Evolutionary conservation across 305 asterid species (phyloP).

Genomic region (Solanum chacoense): DNA sequence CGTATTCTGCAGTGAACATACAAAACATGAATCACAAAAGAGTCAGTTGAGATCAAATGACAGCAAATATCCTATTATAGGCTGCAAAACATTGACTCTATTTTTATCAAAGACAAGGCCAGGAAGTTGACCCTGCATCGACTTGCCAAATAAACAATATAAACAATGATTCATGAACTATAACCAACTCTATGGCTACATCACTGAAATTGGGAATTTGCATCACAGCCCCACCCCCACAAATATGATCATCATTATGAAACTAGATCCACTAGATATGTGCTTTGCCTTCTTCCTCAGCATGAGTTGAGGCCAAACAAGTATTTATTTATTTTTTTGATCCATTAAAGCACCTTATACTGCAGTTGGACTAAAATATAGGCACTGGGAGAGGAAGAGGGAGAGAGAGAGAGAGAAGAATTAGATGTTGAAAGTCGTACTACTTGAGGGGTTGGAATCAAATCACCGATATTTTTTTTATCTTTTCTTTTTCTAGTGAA

Average conservation of each 20-base stretch:
- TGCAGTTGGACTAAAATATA: not conserved
- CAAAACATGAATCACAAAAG: not conserved
- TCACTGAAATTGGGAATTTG: not conserved
- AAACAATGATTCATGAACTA: not conserved
- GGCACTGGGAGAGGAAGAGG: not conserved
- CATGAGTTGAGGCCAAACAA: not conserved
- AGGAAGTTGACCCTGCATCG: not conserved
- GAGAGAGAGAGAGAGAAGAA: not conserved
- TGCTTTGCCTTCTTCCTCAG: not conserved
- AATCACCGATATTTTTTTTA: not conserved
- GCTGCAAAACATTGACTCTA: not conserved
- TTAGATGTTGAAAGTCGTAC: not conserved
- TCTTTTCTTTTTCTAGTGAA: not conserved
- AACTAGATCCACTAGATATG: not conserved
- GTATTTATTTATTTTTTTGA: not conserved
- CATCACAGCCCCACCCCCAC: not conserved
- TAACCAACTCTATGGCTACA: not conserved
- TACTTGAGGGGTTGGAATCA: not conserved
- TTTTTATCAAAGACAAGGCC: not conserved
- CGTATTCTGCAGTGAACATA: constrained; percentile 58
- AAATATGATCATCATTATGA: not conserved
- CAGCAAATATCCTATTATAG: not conserved
- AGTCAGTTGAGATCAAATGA: not conserved
- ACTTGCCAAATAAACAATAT: not conserved
- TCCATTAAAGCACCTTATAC: not conserved